Evolutionary conservation across 768 basidiomycete genomes (phyloP).

Genomic region (Psilocybe subaeruginosa): DNA sequence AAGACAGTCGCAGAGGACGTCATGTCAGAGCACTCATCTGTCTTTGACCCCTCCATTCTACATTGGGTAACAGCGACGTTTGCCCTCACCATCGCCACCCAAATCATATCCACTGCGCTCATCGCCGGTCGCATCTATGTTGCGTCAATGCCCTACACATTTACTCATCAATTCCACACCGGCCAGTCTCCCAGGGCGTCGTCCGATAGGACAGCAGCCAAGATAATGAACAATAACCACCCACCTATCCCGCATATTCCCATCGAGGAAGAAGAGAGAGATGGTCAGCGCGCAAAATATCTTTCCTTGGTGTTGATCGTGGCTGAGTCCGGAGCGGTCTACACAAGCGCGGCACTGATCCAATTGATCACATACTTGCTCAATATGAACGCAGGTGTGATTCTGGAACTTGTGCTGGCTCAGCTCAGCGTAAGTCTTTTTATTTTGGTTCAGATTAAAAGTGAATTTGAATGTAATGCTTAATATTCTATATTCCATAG

Average conservation of each 20-base stretch:
- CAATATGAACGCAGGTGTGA: slow-evolving; percentile 32
- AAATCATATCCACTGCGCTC: slow-evolving; percentile 26
- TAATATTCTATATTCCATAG: no score
- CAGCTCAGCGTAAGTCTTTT: slow-evolving; percentile 26
- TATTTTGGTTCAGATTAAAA: no score
- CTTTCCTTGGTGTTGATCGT: slow-evolving; percentile 26
- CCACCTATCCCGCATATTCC: neutral
- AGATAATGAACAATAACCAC: neutral
- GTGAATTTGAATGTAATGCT: no score
- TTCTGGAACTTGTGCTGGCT: slow-evolving; percentile 28
- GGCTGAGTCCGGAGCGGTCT: slow-evolving; percentile 28
- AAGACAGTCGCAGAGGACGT: slow-evolving; percentile 28
- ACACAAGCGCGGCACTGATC: slow-evolving; percentile 27
- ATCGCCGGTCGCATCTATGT: slow-evolving; percentile 26
- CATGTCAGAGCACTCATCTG: slow-evolving; percentile 23
- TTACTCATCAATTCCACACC: neutral
- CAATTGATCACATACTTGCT: slow-evolving; percentile 27
- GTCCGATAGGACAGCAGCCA: neutral
- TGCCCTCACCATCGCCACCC: slow-evolving; percentile 29
- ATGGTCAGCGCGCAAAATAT: slow-evolving; percentile 19
- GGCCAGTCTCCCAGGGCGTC: neutral
- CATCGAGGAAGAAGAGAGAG: slow-evolving; percentile 10
- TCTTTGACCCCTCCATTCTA: slow-evolving; percentile 28
- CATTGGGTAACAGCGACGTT: slow-evolving; percentile 31
- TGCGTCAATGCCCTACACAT: slow-evolving; percentile 17